These are phyloP conservation scores for Aegilops speltoides DNA, from an alignment of 176 grass and related monocot species.

Conservation along the genomic window DNA sequence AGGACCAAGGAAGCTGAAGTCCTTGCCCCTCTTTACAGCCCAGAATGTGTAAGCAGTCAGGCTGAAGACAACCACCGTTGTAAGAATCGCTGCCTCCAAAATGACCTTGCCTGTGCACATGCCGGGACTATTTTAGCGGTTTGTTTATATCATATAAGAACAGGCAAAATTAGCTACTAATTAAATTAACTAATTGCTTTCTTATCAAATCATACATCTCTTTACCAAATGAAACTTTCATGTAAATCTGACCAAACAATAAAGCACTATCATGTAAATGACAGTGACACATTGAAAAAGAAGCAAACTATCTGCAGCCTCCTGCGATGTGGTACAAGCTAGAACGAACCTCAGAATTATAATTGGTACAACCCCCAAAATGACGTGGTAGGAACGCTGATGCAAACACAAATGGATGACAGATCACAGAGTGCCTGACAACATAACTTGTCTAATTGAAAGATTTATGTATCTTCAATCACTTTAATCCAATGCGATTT, in stretches of 20 bases:
- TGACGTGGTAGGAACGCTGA: neutral
- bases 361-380: neutral
- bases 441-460: neutral
- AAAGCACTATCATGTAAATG: neutral
- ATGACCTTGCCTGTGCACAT: too few species aligned
- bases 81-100: too few species aligned
- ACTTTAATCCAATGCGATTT: neutral
- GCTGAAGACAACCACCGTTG: too few species aligned
- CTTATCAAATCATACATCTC: neutral
- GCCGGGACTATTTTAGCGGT: neutral
- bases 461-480: neutral
- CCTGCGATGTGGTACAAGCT: neutral
- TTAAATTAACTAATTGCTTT: neutral
- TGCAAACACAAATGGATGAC: neutral
- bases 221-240: neutral
- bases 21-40: too few species aligned
- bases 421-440: conserved; percentile 7
- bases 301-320: neutral
- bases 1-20: too few species aligned
- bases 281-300: neutral
- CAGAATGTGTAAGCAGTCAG: too few species aligned
- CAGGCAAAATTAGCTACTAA: neutral
- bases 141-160: neutral
- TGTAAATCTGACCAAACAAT: neutral
- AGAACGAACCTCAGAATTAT: neutral